Evolutionary conservation across 495 filamentous ascomycete species (phyloP), one percentile per base, ranked within the genome.

Genomic region (Trichoderma parareesei): DNA sequence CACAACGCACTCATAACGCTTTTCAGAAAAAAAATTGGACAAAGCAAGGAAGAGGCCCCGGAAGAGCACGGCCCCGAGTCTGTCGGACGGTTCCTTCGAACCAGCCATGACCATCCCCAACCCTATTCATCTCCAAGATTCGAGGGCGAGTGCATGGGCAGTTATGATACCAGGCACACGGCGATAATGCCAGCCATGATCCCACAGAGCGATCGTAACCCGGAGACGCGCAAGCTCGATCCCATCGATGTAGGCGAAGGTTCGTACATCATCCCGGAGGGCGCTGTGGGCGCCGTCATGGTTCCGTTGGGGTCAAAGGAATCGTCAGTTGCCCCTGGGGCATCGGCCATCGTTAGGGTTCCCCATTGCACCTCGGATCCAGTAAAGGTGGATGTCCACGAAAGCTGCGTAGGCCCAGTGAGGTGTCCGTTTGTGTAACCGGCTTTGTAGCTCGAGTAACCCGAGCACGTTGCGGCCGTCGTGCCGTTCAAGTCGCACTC

Each of bases 381-480:
- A 8, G 70, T 64, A 20, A 76, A 69, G 13, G 72, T 75, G 38
- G 63, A 70, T 5, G 72, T 75, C 74, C 74, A 76, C 7, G 64
- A 63, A 1, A 71, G 69, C 48, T 73, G 63, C 1, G 71, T 70
- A 38, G 75, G 74, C 16, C 76, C 75, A 8, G 67, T 69, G 41
- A 75, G 20, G 6, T 63, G 67, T 37, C 73, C 74, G 48, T 74
- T 57, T 18, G 61, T 40, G 55, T 64, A 65, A 41, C 48, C 55
- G 27, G 66, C 1, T n/a, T 64, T 63, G 65, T 69, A 69, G 61
- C 67, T 64, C 6, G 68, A 48, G 49, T 69, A 72, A 38, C 74
- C 76, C 42, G 72, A 75, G 65, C 77, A 79, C n/a, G 72, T 74
- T 2, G 75, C 77, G 35, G 71, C 70, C 11, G 74, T 73, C 8